These are phyloP conservation scores for Parathielavia hyrcaniae DNA, from an alignment of 495 filamentous ascomycete species.

Conservation along the genomic window DNA sequence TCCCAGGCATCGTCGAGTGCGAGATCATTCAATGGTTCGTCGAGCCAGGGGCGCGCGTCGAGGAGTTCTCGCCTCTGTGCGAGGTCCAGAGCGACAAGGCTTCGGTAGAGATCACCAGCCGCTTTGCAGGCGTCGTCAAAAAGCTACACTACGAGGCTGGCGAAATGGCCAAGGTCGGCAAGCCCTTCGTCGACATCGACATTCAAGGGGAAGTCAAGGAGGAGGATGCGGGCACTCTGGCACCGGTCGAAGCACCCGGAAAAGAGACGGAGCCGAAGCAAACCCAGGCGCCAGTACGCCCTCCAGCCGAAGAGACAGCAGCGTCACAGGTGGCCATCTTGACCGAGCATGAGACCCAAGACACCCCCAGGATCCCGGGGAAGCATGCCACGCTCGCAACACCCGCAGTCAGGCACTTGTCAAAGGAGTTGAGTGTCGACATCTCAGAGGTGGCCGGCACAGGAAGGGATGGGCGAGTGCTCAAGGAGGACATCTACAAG, in stretches of 20 bases:
- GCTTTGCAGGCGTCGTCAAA: slow-evolving; percentile 92
- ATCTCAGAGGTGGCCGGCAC: slow-evolving; percentile 75
- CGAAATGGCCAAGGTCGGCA: slow-evolving; percentile 91
- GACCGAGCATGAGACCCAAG: background rate
- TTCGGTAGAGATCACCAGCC: slow-evolving; percentile 95
- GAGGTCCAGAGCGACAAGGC: slow-evolving; percentile 99
- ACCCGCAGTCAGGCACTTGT: slow-evolving; percentile 83
- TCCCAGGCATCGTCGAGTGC: slow-evolving; percentile 85
- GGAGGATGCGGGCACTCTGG: slow-evolving; percentile 28
- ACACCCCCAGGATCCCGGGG: slow-evolving; percentile 25
- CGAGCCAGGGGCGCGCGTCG: slow-evolving; percentile 87
- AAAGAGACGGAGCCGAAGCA: background rate
- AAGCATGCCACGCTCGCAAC: slow-evolving; percentile 73
- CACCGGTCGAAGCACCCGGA: background rate
- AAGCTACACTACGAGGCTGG: slow-evolving; percentile 93
- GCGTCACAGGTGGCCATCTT: slow-evolving; percentile 10
- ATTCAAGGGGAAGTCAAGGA: slow-evolving; percentile 50
- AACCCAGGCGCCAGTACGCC: slow-evolving; percentile 4
- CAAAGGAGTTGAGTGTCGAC: slow-evolving; percentile 67
- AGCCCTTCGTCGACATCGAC: slow-evolving; percentile 74
- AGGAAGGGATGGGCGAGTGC: slow-evolving; percentile 83
- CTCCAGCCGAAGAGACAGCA: slow-evolving; percentile 9
- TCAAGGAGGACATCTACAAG: slow-evolving; percentile 88
- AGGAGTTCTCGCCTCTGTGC: slow-evolving; percentile 96
- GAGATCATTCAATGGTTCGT: slow-evolving; percentile 99